Percentiles rank a stretch among this genome's conserved stretches.
Conservation (phyloP, 495 filamentous ascomycete genomes). For the Hypoxylon lienhwacheense region DNA sequence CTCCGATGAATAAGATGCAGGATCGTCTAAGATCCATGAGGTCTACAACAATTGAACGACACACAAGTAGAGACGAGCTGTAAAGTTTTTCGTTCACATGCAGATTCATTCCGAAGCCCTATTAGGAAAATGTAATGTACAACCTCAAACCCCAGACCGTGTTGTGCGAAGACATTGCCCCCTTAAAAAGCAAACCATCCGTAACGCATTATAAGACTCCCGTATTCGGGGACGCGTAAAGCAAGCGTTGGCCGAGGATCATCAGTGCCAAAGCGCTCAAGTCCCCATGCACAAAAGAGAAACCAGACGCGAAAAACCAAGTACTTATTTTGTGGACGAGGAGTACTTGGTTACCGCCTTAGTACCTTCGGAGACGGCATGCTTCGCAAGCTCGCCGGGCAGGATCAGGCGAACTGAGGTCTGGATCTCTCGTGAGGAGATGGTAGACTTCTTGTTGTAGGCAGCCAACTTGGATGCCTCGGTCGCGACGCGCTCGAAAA, state of each 20-base stretch:
- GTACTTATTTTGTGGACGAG: constrained; percentile 93
- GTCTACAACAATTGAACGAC: background rate
- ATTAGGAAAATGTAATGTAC: constrained; percentile 76
- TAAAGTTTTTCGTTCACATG: constrained; percentile 55
- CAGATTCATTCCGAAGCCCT: constrained; percentile 63
- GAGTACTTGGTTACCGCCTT: constrained; percentile 99
- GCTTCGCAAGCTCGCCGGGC: constrained; percentile 97
- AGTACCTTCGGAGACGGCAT: constrained; percentile 98
- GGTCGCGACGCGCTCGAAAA: constrained; percentile 98
- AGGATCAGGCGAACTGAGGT: constrained; percentile 98
- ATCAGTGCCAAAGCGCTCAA: constrained; percentile 62
- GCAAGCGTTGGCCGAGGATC: constrained; percentile 60
- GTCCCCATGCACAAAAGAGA: constrained; percentile 55
- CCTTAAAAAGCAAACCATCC: constrained; percentile 78
- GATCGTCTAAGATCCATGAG: too few relatives aligned
- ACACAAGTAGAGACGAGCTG: constrained; percentile 14
- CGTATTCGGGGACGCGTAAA: constrained; percentile 58
- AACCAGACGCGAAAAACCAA: constrained; percentile 49
- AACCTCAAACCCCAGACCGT: constrained; percentile 74
- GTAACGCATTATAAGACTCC: constrained; percentile 86
- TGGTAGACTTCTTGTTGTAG: constrained; percentile 99
- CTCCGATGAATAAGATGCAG: too few relatives aligned
- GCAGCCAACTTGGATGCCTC: constrained; percentile 98
- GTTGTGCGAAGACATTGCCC: constrained; percentile 67
- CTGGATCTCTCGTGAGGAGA: constrained; percentile 99